Percentiles rank a stretch among this genome's conserved stretches.
Conservation (phyloP, 352 stramenopile species). For the Globisporangium abappressorium region DNA sequence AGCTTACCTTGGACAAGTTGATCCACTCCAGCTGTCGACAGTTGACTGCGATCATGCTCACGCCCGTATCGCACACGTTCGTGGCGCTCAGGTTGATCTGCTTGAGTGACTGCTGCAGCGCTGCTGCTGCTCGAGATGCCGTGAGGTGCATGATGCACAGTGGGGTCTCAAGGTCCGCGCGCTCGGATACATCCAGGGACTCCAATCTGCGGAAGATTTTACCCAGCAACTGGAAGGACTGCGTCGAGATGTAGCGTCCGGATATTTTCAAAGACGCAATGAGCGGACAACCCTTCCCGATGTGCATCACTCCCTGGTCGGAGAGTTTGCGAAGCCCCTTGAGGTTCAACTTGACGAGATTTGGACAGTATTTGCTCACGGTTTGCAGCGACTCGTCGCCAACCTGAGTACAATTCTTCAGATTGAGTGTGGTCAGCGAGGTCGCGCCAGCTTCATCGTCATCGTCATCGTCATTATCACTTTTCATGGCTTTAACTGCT, state of each 20-base stretch:
- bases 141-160: constrained; percentile 35
- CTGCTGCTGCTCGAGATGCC: constrained; percentile 10
- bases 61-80: constrained; percentile 58
- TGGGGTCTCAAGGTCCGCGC: constrained; percentile 43
- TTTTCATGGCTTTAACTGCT: not conserved
- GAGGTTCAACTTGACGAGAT: constrained; percentile 46
- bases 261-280: constrained; percentile 49
- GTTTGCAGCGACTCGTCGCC: constrained; percentile 38
- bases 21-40: constrained; percentile 44
- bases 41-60: constrained; percentile 45
- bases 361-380: constrained; percentile 31
- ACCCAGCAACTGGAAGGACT: constrained; percentile 49
- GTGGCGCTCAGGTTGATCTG: constrained; percentile 47
- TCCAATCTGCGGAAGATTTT: constrained; percentile 48
- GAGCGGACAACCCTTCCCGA: constrained; percentile 47
- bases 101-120: constrained; percentile 16
- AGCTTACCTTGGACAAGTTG: constrained; percentile 53
- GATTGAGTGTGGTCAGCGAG: constrained; percentile 34
- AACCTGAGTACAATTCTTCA: constrained; percentile 52
- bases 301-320: constrained; percentile 38
- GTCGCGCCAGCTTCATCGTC: not conserved
- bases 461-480: constrained; percentile 24
- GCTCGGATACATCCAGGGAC: constrained; percentile 44
- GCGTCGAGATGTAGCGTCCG: constrained; percentile 39
- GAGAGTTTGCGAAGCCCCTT: constrained; percentile 58